These are phyloP conservation scores for Aureobasidium sp. DNA, from an alignment of 2,329 filamentous ascomycete genomes.

Conservation along the genomic window DNA sequence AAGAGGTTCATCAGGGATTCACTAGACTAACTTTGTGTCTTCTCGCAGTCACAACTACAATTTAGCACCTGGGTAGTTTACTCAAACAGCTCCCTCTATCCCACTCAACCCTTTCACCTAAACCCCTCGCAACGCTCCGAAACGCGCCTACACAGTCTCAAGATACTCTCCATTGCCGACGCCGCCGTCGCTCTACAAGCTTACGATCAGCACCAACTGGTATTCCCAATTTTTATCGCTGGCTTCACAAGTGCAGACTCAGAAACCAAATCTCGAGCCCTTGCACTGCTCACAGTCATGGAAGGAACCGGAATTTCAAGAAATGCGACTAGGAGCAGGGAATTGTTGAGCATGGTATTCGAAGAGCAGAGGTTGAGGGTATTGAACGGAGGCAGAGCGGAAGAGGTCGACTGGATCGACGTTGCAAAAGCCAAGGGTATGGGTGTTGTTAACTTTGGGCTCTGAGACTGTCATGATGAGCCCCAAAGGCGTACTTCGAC, in stretches of 20 bases:
- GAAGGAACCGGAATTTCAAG: conserved; percentile 41
- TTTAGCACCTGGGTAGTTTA: conserved; percentile 35
- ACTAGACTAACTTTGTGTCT: background rate
- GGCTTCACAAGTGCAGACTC: conserved; percentile 35
- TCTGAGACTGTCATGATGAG: conserved; percentile 21
- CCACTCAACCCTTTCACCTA: conserved; percentile 39
- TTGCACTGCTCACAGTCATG: conserved; percentile 41
- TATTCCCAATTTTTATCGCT: conserved; percentile 48
- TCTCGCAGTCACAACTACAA: conserved; percentile 7
- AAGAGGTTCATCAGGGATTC: background rate
- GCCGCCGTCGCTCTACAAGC: conserved; percentile 30
- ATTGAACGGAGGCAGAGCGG: conserved; percentile 30
- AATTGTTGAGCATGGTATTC: conserved; percentile 39
- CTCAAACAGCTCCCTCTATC: conserved; percentile 46
- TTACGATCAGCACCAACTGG: conserved; percentile 36
- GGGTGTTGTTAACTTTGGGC: conserved; percentile 43
- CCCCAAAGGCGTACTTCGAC: too few species aligned
- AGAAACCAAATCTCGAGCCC: conserved; percentile 36
- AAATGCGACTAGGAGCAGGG: conserved; percentile 37
- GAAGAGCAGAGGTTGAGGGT: conserved; percentile 38
- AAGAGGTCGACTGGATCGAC: conserved; percentile 43
- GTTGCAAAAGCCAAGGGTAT: conserved; percentile 38
- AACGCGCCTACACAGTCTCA: conserved; percentile 34
- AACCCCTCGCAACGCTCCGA: conserved; percentile 31
- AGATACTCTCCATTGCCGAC: conserved; percentile 38